These are phyloP conservation scores for Fusarium subtropicale DNA, from an alignment of 2,329 filamentous ascomycete species.

Conservation along the genomic window DNA sequence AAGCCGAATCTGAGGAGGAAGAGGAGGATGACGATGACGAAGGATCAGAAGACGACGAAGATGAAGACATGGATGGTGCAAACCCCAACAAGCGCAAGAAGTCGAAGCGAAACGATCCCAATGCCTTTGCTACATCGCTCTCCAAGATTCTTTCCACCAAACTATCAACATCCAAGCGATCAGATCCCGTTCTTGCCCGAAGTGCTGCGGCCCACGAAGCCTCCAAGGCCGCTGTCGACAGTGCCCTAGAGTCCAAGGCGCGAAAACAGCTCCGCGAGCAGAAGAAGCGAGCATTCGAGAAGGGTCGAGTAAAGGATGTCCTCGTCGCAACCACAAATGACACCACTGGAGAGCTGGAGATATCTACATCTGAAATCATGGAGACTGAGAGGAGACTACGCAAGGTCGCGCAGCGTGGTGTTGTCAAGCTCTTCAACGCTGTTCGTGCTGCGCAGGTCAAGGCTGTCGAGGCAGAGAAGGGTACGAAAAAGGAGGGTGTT, in stretches of 20 bases:
- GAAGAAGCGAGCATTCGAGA: slow-evolving; percentile 82
- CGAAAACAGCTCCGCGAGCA: slow-evolving; percentile 82
- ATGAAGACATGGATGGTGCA: slow-evolving; percentile 54
- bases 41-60: slow-evolving; percentile 51
- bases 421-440: slow-evolving; percentile 96
- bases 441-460: slow-evolving; percentile 93
- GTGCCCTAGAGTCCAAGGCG: slow-evolving; percentile 84
- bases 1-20: slow-evolving; percentile 40
- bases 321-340: slow-evolving; percentile 71
- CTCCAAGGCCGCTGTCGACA: slow-evolving; percentile 77
- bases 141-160: slow-evolving; percentile 93
- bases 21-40: slow-evolving; percentile 43
- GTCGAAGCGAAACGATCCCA: slow-evolving; percentile 91
- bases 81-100: slow-evolving; percentile 58
- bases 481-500: slow-evolving; percentile 76
- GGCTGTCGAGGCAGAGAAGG: slow-evolving; percentile 79
- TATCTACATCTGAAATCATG: slow-evolving; percentile 65
- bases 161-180: slow-evolving; percentile 81
- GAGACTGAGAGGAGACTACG: slow-evolving; percentile 83
- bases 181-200: slow-evolving; percentile 91
- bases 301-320: slow-evolving; percentile 89
- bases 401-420: slow-evolving; percentile 91
- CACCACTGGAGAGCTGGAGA: slow-evolving; percentile 55
- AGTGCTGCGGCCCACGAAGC: slow-evolving; percentile 79
- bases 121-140: slow-evolving; percentile 91